Conservation (phyloP, 2,329 filamentous ascomycete species). For the Exophiala lecanii-corni region DNA sequence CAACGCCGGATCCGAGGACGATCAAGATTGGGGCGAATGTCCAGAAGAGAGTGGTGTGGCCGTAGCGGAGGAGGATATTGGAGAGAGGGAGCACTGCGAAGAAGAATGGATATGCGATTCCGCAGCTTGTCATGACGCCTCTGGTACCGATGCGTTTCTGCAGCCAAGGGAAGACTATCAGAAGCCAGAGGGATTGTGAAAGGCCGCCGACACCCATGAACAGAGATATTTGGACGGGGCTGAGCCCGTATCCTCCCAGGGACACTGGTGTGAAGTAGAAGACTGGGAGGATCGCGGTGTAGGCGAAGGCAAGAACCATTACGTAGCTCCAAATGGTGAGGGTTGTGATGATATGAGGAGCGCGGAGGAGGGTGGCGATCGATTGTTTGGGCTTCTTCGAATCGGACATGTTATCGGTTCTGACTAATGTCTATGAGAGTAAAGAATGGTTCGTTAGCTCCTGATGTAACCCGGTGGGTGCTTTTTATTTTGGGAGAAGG, state of each 20-base stretch:
- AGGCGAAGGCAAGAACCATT: conserved; percentile 65
- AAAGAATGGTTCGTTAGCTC: too few species aligned
- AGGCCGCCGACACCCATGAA: conserved; percentile 62
- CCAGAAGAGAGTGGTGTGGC: conserved; percentile 54
- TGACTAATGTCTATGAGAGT: conserved; percentile 18
- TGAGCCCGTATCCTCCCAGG: conserved; percentile 63
- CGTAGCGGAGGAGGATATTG: conserved; percentile 53
- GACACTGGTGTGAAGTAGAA: conserved; percentile 61
- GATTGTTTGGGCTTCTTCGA: conserved; percentile 27
- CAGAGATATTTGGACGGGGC: conserved; percentile 58
- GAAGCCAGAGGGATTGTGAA: conserved; percentile 66
- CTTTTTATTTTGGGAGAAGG: too few species aligned
- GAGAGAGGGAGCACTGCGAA: conserved; percentile 52
- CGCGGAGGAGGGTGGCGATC: conserved; percentile 52
- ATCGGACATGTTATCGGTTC: conserved; percentile 3
- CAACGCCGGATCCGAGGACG: conserved; percentile 57
- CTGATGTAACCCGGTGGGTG: too few species aligned
- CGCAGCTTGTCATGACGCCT: conserved; percentile 57
- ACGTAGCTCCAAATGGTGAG: conserved; percentile 62
- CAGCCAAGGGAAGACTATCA: conserved; percentile 64
- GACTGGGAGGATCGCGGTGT: conserved; percentile 65
- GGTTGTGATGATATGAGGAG: conserved; percentile 62
- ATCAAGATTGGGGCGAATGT: conserved; percentile 42
- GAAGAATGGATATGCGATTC: conserved; percentile 58
- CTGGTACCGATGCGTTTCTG: conserved; percentile 64